These are phyloP conservation scores for Cryptococcus sp. DNA, from an alignment of 1,284 basidiomycete species.

Conservation along the genomic window DNA sequence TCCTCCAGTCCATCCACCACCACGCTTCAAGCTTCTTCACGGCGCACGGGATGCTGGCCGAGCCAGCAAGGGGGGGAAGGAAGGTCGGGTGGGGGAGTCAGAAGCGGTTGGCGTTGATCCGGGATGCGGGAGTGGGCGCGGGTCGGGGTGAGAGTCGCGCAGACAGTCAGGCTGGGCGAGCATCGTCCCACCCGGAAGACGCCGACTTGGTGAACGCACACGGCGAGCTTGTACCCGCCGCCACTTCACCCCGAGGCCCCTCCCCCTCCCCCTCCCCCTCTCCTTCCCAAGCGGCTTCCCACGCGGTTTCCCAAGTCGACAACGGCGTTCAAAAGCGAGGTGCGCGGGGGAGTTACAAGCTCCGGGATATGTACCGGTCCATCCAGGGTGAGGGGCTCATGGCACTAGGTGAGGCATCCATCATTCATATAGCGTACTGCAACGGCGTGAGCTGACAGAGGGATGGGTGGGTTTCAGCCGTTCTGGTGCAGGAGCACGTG, in stretches of 20 bases:
- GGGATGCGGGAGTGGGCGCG: neutral
- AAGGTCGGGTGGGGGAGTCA: constrained; percentile 11
- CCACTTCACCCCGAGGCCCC: too few species aligned
- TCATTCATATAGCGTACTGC: neutral
- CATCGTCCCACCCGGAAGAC: too few species aligned
- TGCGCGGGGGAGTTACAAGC: constrained; percentile 20
- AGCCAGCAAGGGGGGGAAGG: too few species aligned
- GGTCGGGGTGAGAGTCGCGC: neutral
- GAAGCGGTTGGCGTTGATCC: constrained; percentile 12
- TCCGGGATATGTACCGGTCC: constrained; percentile 33
- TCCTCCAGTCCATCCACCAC: constrained; percentile 22
- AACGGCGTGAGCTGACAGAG: neutral
- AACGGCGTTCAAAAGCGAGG: constrained; percentile 3
- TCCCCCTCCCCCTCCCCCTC: too few species aligned
- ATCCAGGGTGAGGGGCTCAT: constrained; percentile 36
- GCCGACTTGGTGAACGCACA: too few species aligned
- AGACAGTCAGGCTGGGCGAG: too few species aligned
- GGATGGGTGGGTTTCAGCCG: constrained; percentile 15
- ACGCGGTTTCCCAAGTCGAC: too few species aligned
- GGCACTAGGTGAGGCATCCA: constrained; percentile 30
- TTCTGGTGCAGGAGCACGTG: constrained; percentile 31
- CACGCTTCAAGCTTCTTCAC: constrained; percentile 25
- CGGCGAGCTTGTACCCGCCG: too few species aligned
- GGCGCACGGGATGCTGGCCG: constrained; percentile 6
- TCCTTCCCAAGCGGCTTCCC: too few species aligned